Percentiles rank a stretch among this genome's conserved stretches.
Conservation (phyloP, 129 eudicot genomes). For the Smallanthus sonchifolius region DNA sequence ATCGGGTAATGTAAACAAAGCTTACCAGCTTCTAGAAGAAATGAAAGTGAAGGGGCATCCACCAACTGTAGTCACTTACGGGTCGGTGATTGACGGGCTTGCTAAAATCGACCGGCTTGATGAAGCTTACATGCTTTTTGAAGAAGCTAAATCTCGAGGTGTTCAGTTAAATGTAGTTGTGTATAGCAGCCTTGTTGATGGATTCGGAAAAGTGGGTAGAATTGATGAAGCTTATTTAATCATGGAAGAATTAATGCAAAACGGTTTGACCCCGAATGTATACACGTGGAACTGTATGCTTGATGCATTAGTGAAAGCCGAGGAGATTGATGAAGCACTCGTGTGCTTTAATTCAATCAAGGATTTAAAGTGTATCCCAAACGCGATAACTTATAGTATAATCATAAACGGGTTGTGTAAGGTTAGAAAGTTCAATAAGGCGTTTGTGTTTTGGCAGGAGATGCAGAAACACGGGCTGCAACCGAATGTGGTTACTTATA, state of each 20-base stretch:
- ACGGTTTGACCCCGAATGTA: conserved; percentile 60
- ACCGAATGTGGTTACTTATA: conserved; percentile 76
- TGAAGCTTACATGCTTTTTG: conserved; percentile 96
- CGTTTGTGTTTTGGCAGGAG: conserved; percentile 93
- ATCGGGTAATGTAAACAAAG: conserved; percentile 78
- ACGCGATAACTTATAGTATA: conserved; percentile 59
- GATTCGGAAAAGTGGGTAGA: conserved; percentile 95
- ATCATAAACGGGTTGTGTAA: conserved; percentile 83
- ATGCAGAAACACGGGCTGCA: conserved; percentile 84
- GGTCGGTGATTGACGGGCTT: conserved; percentile 93
- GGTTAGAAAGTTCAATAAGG: conserved; percentile 82
- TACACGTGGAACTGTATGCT: conserved; percentile 97
- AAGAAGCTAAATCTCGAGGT: conserved; percentile 87
- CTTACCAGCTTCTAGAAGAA: conserved; percentile 91
- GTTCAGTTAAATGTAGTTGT: conserved; percentile 61
- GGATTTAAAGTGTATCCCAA: conserved; percentile 64
- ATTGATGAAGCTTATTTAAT: conserved; percentile 91
- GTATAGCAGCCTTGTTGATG: conserved; percentile 85
- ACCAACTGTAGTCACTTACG: conserved; percentile 85
- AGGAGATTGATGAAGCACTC: conserved; percentile 89
- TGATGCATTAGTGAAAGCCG: conserved; percentile 83
- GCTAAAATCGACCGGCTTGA: conserved; percentile 89
- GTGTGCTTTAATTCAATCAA: conserved; percentile 92
- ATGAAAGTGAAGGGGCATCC: conserved; percentile 72
- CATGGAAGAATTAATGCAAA: conserved; percentile 92